Conservation (phyloP, 2,329 filamentous ascomycete genomes). For the Phaeophleospora eucalypticola region DNA sequence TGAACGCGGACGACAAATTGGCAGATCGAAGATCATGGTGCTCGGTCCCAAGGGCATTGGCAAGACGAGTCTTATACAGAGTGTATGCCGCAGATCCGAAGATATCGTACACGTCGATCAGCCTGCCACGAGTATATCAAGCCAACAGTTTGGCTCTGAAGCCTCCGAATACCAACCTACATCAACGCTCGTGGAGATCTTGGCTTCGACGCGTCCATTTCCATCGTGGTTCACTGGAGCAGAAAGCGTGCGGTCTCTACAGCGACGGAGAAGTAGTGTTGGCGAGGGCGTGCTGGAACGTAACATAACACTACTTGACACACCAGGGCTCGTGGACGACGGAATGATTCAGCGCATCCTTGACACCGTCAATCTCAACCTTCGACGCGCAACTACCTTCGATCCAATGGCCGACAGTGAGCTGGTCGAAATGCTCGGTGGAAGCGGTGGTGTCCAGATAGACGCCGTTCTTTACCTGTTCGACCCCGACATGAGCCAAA, state of each 20-base stretch:
- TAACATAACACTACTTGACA: constrained; percentile 92
- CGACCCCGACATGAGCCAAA: constrained; percentile 48
- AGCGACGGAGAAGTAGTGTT: constrained; percentile 58
- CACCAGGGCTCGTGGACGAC: constrained; percentile 59
- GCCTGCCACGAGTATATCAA: constrained; percentile 19
- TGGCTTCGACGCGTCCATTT: constrained; percentile 57
- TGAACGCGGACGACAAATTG: constrained; percentile 74
- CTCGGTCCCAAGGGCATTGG: constrained; percentile 76
- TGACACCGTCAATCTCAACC: constrained; percentile 65
- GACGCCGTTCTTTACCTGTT: constrained; percentile 84
- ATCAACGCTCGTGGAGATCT: constrained; percentile 36
- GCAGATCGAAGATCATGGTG: constrained; percentile 82
- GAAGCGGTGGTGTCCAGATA: constrained; percentile 76
- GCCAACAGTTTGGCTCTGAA: constrained; percentile 18
- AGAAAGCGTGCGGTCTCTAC: constrained; percentile 53
- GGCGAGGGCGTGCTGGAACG: constrained; percentile 78
- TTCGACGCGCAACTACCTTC: constrained; percentile 61
- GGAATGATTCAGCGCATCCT: constrained; percentile 38
- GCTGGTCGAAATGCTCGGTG: constrained; percentile 70
- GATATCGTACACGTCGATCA: constrained; percentile 93
- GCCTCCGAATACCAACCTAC: constrained; percentile 13
- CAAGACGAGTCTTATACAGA: constrained; percentile 84
- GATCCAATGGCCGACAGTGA: constrained; percentile 66
- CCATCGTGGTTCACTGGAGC: constrained; percentile 85
- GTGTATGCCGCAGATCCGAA: constrained; percentile 78